Evolutionary conservation across 257 asterid species (phyloP).

Genomic region (Jacaranda copaia): DNA sequence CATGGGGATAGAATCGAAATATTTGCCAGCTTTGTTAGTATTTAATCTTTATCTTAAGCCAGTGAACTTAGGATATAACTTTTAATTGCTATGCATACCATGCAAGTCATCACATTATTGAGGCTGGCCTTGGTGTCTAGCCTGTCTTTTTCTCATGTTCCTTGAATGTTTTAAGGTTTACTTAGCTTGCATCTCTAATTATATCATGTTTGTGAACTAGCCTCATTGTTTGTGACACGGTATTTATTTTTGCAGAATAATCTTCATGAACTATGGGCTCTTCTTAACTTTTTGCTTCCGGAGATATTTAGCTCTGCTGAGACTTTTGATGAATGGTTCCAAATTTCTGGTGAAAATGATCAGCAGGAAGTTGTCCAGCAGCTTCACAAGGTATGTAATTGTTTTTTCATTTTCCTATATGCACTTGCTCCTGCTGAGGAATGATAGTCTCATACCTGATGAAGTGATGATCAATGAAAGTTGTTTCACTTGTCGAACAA

Average conservation of each 20-base stretch:
- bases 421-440: background rate
- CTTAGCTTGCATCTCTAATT: conserved; percentile 10
- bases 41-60: background rate
- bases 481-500: conserved; percentile 9
- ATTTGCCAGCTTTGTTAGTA: conserved; percentile 12
- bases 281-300: conserved; percentile 94
- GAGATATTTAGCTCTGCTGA: conserved; percentile 99
- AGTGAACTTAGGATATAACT: conserved; percentile 6
- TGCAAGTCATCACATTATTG: background rate
- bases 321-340: conserved; percentile 99
- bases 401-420: conserved; percentile 4
- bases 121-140: background rate
- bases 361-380: conserved; percentile 99
- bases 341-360: conserved; percentile 97
- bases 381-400: conserved; percentile 90
- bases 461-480: background rate
- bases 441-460: background rate
- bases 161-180: background rate
- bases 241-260: conserved; percentile 72
- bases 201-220: conserved; percentile 12
- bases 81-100: background rate
- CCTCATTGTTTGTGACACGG: conserved; percentile 30
- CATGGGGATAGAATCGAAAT: conserved; percentile 12
- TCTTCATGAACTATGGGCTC: conserved; percentile 99
- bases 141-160: background rate